These are phyloP conservation scores for Diutina sp. DNA, from an alignment of 1,139 yeast genomes.

Conservation along the genomic window DNA sequence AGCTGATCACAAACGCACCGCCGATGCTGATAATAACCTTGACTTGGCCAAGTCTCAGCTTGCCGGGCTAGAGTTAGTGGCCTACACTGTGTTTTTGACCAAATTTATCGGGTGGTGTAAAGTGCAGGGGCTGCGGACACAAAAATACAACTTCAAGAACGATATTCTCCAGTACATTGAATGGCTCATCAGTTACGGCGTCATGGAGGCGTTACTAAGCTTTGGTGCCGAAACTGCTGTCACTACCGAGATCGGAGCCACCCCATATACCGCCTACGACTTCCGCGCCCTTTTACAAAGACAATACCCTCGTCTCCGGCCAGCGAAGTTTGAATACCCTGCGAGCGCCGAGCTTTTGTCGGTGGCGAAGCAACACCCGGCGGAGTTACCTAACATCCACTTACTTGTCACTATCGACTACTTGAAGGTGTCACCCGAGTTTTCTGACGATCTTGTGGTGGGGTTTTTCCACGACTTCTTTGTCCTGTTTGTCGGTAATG, in stretches of 20 bases:
- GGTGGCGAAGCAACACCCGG: slow-evolving; percentile 12
- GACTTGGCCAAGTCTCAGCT: slow-evolving; percentile 39
- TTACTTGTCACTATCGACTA: slow-evolving; percentile 10
- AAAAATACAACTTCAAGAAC: slow-evolving; percentile 38
- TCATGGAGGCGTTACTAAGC: slow-evolving; percentile 65
- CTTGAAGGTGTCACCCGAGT: slow-evolving; percentile 12
- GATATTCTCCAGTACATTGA: slow-evolving; percentile 26
- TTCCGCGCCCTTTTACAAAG: slow-evolving; percentile 56
- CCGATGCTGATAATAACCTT: slow-evolving; percentile 13
- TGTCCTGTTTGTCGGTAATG: slow-evolving; percentile 49
- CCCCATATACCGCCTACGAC: slow-evolving; percentile 28
- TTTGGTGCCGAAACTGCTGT: slow-evolving; percentile 55
- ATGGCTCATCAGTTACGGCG: slow-evolving; percentile 42
- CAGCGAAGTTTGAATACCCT: slow-evolving; percentile 23
- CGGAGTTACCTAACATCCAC: slow-evolving; percentile 9
- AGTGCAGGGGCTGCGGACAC: slow-evolving; percentile 28
- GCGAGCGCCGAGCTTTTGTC: slow-evolving; percentile 14
- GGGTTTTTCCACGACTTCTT: slow-evolving; percentile 42
- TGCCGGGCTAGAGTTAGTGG: slow-evolving; percentile 34
- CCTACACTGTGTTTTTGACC: slow-evolving; percentile 48
- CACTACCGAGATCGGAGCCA: slow-evolving; percentile 14
- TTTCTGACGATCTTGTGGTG: slow-evolving; percentile 21
- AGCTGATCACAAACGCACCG: slow-evolving; percentile 12
- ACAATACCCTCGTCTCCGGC: slow-evolving; percentile 43
- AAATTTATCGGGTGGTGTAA: slow-evolving; percentile 67